These are phyloP conservation scores for Eucalyptus victrix DNA, from an alignment of 345 rosid genomes.

Conservation along the genomic window DNA sequence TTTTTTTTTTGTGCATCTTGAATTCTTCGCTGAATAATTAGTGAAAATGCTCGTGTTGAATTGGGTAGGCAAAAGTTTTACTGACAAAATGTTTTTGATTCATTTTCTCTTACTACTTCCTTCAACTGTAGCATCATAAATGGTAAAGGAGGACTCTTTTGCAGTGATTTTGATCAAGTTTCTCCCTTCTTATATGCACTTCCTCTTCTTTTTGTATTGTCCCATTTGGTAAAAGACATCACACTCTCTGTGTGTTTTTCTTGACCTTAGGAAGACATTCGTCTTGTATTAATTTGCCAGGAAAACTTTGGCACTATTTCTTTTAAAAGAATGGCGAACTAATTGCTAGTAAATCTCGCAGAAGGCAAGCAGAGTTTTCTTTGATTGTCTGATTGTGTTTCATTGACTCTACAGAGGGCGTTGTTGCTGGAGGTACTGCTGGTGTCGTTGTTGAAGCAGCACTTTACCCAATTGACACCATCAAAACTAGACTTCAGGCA, in stretches of 20 bases:
- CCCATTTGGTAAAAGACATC: not conserved
- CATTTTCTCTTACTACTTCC: not conserved
- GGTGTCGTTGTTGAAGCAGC: constrained; percentile 81
- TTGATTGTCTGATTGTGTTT: not conserved
- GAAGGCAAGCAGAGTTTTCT: not conserved
- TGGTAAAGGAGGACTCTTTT: not conserved
- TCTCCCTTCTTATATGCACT: not conserved
- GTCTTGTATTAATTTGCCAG: not conserved
- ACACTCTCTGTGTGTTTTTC: not conserved
- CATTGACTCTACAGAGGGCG: constrained; percentile 34
- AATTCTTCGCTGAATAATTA: not conserved
- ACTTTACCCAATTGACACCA: constrained; percentile 81
- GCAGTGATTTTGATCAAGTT: not conserved
- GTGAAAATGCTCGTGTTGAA: not conserved
- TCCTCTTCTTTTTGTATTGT: not conserved
- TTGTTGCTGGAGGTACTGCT: constrained; percentile 68
- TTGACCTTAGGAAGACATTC: not conserved
- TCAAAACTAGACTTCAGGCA: constrained; percentile 79
- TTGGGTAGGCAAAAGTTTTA: not conserved
- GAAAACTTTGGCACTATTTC: not conserved
- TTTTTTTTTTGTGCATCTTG: not conserved
- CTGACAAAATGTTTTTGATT: not conserved
- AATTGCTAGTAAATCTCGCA: not conserved
- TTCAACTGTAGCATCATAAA: not conserved
- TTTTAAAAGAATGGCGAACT: not conserved